Percentiles rank a stretch among this genome's conserved stretches.
Evolutionary conservation across 2,329 filamentous ascomycete genomes (phyloP).

Genomic region (Cercospora zeina): DNA sequence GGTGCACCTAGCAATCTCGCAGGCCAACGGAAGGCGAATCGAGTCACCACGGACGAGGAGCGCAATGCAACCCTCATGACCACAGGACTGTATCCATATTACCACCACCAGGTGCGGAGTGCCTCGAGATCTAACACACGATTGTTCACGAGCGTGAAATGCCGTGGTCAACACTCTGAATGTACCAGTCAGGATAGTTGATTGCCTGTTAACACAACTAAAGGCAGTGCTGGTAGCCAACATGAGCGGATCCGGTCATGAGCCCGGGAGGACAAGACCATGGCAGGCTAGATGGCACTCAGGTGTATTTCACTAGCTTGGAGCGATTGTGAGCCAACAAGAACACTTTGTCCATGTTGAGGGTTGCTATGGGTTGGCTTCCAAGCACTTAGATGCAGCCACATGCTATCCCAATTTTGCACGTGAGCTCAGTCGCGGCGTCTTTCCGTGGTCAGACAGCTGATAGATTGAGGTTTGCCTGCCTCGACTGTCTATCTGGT

Average conservation of each 20-base stretch:
- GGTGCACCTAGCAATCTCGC: background rate
- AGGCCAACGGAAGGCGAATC: background rate
- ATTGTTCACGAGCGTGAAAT: too few relatives aligned
- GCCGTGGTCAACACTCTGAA: too few relatives aligned
- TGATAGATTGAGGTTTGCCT: constrained; percentile 3
- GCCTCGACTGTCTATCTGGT: background rate
- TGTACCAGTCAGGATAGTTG: background rate
- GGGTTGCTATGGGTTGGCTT: background rate
- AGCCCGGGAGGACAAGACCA: background rate
- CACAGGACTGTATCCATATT: background rate
- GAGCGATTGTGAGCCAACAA: background rate
- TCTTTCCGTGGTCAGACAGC: background rate
- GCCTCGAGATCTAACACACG: too few relatives aligned
- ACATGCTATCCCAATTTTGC: background rate
- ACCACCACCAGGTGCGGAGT: too few relatives aligned
- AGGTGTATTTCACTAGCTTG: background rate
- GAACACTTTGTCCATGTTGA: background rate
- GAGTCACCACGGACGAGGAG: background rate
- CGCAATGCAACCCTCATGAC: background rate
- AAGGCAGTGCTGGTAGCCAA: background rate
- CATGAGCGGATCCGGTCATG: background rate
- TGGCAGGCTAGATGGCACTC: background rate
- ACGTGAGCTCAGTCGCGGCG: background rate
- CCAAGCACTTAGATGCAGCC: background rate
- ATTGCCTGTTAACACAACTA: too few relatives aligned